phyloP scores from a whole-genome alignment of 306 rosid genomes.

The Vigna radiata region DNA sequence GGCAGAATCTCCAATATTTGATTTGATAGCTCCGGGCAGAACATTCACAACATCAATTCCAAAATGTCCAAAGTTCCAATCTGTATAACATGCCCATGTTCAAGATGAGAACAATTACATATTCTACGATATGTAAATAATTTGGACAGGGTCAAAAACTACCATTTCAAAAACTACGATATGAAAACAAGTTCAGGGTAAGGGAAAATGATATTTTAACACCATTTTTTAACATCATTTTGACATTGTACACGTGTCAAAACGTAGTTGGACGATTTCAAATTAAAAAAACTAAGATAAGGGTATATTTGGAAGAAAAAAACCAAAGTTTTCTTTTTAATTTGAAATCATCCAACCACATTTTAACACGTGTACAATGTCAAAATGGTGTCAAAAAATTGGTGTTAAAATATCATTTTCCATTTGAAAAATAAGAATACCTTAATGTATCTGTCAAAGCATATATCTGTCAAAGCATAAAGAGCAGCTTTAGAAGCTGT shows the following conservation, averaged over 20 bases:
- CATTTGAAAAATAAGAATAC: constrained; percentile 46
- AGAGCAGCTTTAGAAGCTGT: constrained; percentile 86
- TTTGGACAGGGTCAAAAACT: neutral
- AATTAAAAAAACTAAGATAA: too few relatives aligned
- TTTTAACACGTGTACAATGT: too few relatives aligned
- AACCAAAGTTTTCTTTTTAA: too few relatives aligned
- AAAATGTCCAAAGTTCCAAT: constrained; percentile 71
- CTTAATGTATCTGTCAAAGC: constrained; percentile 79
- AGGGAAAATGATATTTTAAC: too few relatives aligned
- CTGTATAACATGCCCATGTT: constrained; percentile 43
- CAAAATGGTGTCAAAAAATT: too few relatives aligned
- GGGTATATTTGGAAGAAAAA: too few relatives aligned
- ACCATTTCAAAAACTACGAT: neutral
- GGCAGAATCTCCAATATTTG: constrained; percentile 74
- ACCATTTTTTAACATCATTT: too few relatives aligned
- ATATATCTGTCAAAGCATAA: too few relatives aligned
- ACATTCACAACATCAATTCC: constrained; percentile 86
- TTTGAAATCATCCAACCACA: too few relatives aligned
- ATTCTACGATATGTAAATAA: neutral
- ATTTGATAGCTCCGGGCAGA: constrained; percentile 81
- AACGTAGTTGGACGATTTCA: too few relatives aligned
- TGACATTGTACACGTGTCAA: too few relatives aligned
- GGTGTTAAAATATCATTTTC: too few relatives aligned
- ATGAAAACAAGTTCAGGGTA: constrained; percentile 11
- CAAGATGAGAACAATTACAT: neutral